Evolutionary conservation across 2,329 filamentous ascomycete species (phyloP).

Genomic region (Coniochaeta prunicola): DNA sequence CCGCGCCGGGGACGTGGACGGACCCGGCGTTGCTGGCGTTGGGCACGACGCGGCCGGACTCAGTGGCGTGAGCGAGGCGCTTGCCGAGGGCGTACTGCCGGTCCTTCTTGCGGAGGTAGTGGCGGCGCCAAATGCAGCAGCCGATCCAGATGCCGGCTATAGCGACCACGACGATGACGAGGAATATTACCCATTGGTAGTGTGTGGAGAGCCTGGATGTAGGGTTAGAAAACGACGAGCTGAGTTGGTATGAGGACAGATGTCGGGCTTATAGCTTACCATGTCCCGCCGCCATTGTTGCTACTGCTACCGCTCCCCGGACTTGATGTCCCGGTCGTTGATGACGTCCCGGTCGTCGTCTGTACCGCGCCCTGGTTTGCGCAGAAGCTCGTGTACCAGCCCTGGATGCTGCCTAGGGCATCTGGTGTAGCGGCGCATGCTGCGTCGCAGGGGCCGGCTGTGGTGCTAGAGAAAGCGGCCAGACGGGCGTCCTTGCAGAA

Average conservation of each 20-base stretch:
- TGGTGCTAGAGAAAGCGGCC: slow-evolving; percentile 46
- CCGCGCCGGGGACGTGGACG: slow-evolving; percentile 22
- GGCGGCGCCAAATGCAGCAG: slow-evolving; percentile 64
- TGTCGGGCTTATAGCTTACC: slow-evolving; percentile 28
- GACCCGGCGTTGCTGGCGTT: slow-evolving; percentile 29
- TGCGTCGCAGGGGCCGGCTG: slow-evolving; percentile 54
- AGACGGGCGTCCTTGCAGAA: slow-evolving; percentile 64
- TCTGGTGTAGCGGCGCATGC: slow-evolving; percentile 43
- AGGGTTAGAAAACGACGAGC: slow-evolving; percentile 1
- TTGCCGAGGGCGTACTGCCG: slow-evolving; percentile 43
- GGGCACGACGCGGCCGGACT: slow-evolving; percentile 24
- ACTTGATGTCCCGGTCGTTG: slow-evolving; percentile 18
- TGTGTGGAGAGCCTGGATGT: slow-evolving; percentile 58
- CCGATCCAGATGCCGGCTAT: slow-evolving; percentile 61
- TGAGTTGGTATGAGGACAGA: neutral
- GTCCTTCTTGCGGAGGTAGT: slow-evolving; percentile 65
- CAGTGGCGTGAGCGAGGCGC: slow-evolving; percentile 23
- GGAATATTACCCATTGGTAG: slow-evolving; percentile 76
- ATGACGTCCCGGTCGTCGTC: slow-evolving; percentile 7
- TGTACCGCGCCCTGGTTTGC: slow-evolving; percentile 27
- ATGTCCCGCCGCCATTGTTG: slow-evolving; percentile 31
- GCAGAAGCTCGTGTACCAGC: slow-evolving; percentile 67
- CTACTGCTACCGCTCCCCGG: slow-evolving; percentile 15
- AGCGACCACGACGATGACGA: slow-evolving; percentile 64
- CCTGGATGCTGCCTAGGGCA: slow-evolving; percentile 51